Evolutionary conservation across 2,329 filamentous ascomycete genomes (phyloP), one percentile per base, ranked within the genome.

Genomic region (Arthroderma sp.): DNA sequence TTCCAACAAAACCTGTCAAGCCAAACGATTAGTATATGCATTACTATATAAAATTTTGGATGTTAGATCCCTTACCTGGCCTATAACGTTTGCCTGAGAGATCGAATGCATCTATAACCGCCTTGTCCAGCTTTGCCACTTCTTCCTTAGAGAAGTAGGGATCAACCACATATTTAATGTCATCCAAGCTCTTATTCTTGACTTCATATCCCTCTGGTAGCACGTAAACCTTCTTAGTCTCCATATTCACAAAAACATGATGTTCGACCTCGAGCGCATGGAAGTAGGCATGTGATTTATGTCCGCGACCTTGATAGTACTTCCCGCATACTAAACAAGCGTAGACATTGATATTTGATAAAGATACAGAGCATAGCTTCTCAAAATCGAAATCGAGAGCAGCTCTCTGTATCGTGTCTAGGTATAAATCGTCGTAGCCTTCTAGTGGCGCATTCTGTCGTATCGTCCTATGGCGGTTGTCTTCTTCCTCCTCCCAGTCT

Each of bases 271-370:
- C 91, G 60, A 98, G 83, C 59, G 91, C 87, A 76, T 98, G 93
- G 71, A 95, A 96, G 74, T 98, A 98, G 65, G 93, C 93, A 73
- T 96, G 87, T 55, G 91, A 96, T 69, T 93, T 95, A 15, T 87
- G 87, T 0, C 93, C 93, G 65, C 93, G 82, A 56, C 93, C 93
- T 72, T 96, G 90, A 71, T 87, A 98, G 76, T 98, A 98, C 71
- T 89, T 91, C n/a, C 93, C 93, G 71, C 93, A 98, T 0, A 97
- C 88, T 9, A 98, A 81, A 67, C 93, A 98, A 8, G 93, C 93
- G 71, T 98, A 98, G 47, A 98, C 91, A 69, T 98, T 98, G 75
- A 97, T 96, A 70, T 97, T 97, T 53, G 91, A 95, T 6, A 98
- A 80, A 35, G 89, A 95, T 63, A 98, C 81, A 23, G 91, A 97